Conservation (phyloP, 306 rosid genomes). For the Cicer cuneatum region DNA sequence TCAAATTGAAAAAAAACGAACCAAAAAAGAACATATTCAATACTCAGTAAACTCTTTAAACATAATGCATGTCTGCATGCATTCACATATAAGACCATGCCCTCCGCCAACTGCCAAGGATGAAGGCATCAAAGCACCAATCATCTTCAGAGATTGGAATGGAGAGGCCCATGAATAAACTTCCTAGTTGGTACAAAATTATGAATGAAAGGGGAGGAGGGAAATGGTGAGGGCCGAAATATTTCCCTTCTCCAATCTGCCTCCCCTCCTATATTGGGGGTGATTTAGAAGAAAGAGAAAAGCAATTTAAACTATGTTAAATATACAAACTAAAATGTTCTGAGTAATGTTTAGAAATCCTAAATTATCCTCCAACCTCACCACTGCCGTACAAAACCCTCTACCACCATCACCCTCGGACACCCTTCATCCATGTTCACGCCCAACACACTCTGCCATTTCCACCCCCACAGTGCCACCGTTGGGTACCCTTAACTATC, state of each 20-base stretch:
- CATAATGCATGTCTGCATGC: constrained; percentile 22
- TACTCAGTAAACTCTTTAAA: constrained; percentile 10
- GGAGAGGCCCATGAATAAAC: constrained; percentile 27
- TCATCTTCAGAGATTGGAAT: constrained; percentile 10
- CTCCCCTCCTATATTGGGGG: neutral
- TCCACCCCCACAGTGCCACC: neutral
- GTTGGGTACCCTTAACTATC: neutral
- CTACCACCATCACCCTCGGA: neutral
- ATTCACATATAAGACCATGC: constrained; percentile 29
- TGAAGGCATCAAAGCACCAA: constrained; percentile 6
- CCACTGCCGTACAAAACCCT: neutral
- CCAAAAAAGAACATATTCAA: constrained; percentile 30
- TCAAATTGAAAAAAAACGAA: constrained; percentile 7
- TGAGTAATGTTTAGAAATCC: neutral
- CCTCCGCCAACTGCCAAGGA: neutral
- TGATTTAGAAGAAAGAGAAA: neutral
- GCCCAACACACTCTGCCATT: neutral
- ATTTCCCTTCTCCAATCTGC: neutral
- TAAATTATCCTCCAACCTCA: neutral
- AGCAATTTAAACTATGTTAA: constrained; percentile 1
- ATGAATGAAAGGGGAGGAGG: neutral
- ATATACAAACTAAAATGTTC: neutral
- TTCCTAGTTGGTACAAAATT: constrained; percentile 5
- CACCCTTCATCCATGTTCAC: neutral
- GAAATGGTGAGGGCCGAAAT: neutral